Evolutionary conservation across 2,329 filamentous ascomycete species (phyloP), one percentile per base, ranked within the genome.

Genomic region (Fusarium brachygibbosum): DNA sequence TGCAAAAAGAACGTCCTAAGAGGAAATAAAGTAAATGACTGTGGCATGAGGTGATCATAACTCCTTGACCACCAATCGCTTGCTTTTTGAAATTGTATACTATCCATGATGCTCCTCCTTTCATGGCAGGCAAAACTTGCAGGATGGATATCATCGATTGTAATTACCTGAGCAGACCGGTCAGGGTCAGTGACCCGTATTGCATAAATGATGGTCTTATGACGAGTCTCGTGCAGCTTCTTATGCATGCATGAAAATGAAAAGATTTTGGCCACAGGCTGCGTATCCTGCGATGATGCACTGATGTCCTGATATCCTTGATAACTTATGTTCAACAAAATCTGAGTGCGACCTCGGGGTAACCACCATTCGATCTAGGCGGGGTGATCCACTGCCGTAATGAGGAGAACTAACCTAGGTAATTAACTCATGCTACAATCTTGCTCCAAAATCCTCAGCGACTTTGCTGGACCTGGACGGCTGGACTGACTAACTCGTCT

Each of bases 331-430:
- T 57, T 53, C 19, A 53, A 66, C 66, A 54, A 42, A 63, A 63
- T 67, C 66, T 58, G 44, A 55, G 56, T 70, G 37, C 50, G 37
- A 66, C 66, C 44, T 54, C 29, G 35, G 57, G 35, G 51, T 37
- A 50, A 54, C 44, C 60, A 32, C 57, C 53, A 44, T 69, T 71
- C 68, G 53, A 71, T 71, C 60, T 41, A 50, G 54, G 56, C 44
- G 53, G 38, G 53, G 56, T 63, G 62, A 68, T 68, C 48, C 48
- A 42, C 38, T 63, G 44, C 49, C 19, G 37, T 41, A 48, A 56
- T 31, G 42, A 63, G 35, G 37, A 61, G 50, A 25, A 45, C 34
- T 29, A 35, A n/a, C n/a, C n/a, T n/a, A 38, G n/a, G 32, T 42
- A 37, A 38, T 25, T 34, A 48, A 42, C 37, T 52, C 35, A 42